These are phyloP conservation scores for Fusarium sp. DNA, from an alignment of 2,329 filamentous ascomycete genomes.

Conservation along the genomic window DNA sequence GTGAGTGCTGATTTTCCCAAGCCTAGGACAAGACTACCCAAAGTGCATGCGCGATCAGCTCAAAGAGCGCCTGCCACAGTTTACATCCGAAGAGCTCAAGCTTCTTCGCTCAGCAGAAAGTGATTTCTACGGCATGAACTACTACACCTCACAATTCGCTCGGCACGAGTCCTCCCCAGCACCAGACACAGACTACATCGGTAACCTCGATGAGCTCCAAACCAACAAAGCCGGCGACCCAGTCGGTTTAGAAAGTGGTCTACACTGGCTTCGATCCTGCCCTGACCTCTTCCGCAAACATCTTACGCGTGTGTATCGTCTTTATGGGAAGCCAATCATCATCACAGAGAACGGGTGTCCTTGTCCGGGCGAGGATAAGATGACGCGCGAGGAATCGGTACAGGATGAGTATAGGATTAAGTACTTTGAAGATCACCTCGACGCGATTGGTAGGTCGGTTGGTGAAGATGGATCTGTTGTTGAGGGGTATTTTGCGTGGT, in stretches of 20 bases:
- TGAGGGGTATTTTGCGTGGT: constrained; percentile 31
- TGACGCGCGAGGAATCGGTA: constrained; percentile 45
- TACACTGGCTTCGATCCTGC: constrained; percentile 24
- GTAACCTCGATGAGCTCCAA: constrained; percentile 21
- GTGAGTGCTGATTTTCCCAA: background rate
- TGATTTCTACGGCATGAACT: constrained; percentile 34
- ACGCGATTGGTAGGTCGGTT: constrained; percentile 44
- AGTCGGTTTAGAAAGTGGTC: constrained; percentile 4
- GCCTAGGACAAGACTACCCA: constrained; percentile 47
- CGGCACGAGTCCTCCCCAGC: background rate
- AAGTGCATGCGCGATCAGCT: constrained; percentile 49
- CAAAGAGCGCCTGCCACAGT: constrained; percentile 43
- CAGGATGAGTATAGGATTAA: constrained; percentile 49
- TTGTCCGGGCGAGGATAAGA: constrained; percentile 22
- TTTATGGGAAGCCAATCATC: constrained; percentile 26
- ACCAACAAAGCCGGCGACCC: constrained; percentile 5
- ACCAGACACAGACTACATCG: constrained; percentile 5
- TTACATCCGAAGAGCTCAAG: constrained; percentile 41
- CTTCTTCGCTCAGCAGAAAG: constrained; percentile 38
- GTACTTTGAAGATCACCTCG: constrained; percentile 52
- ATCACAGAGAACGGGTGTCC: constrained; percentile 32
- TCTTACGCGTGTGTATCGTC: constrained; percentile 4
- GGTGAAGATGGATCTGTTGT: constrained; percentile 16
- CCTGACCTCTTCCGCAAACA: constrained; percentile 28
- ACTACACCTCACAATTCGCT: constrained; percentile 32